Conservation (phyloP, 805 yeast genomes). For the Saturnispora serradocipensis region DNA sequence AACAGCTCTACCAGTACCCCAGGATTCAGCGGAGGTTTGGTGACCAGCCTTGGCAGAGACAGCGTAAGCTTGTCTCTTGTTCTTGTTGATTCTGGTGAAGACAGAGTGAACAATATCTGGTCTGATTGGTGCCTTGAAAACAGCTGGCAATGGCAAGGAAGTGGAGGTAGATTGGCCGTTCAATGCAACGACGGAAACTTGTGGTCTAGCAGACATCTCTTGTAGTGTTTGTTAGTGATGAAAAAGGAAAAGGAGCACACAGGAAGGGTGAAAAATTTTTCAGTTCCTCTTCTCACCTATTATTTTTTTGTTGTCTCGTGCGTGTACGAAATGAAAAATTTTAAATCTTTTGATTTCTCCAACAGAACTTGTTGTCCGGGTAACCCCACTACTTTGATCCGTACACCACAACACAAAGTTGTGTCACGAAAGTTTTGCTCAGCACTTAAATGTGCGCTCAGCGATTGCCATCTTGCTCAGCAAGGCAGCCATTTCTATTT, state of each 20-base stretch:
- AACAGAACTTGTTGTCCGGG: too few relatives aligned
- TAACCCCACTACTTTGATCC: background rate
- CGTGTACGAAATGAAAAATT: background rate
- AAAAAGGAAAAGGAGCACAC: background rate
- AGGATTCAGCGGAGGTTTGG: slow-evolving; percentile 99
- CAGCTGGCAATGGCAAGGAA: slow-evolving; percentile 93
- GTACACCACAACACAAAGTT: background rate
- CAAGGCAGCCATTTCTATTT: background rate
- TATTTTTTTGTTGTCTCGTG: background rate
- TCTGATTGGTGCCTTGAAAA: slow-evolving; percentile 99
- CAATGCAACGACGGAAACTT: slow-evolving; percentile 83
- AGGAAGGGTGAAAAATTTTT: slow-evolving; percentile 6
- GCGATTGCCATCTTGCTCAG: background rate
- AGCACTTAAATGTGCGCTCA: too few relatives aligned
- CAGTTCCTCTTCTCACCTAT: background rate
- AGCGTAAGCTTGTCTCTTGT: slow-evolving; percentile 99
- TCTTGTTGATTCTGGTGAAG: slow-evolving; percentile 97
- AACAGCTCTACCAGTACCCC: slow-evolving; percentile 99
- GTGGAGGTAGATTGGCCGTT: slow-evolving; percentile 80
- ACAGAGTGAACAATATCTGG: slow-evolving; percentile 99
- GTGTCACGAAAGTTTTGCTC: too few relatives aligned
- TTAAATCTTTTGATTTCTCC: too few relatives aligned
- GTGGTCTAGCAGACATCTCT: slow-evolving; percentile 61
- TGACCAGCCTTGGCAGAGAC: slow-evolving; percentile 99
- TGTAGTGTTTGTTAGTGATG: slow-evolving; percentile 8